phyloP scores from a whole-genome alignment of 2,329 filamentous ascomycete genomes.

The Sporothrix dimorphospora region DNA sequence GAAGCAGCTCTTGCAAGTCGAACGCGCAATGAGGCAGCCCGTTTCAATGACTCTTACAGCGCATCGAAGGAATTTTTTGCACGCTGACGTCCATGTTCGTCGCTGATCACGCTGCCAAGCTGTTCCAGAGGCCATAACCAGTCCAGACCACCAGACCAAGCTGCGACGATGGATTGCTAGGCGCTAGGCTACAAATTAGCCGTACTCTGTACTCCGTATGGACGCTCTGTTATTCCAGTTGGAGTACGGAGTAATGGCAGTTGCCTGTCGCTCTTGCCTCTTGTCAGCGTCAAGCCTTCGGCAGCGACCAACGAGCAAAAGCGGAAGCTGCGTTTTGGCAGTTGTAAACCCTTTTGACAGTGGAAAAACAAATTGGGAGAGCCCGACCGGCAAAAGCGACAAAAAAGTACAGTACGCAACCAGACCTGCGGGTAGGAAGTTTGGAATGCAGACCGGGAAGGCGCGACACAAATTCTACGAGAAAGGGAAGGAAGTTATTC shows the following conservation, averaged over 20 bases:
- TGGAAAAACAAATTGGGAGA: not conserved
- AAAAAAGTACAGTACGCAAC: not conserved
- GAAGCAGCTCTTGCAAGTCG: not conserved
- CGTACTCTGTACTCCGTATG: too few species aligned
- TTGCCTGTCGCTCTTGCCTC: not conserved
- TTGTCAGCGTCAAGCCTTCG: conserved; percentile 5
- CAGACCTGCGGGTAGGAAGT: not conserved
- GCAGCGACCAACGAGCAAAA: not conserved
- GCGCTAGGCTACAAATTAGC: not conserved
- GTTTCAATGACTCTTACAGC: conserved; percentile 10
- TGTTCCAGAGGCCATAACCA: conserved; percentile 9
- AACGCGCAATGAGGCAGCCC: conserved; percentile 16
- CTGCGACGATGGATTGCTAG: not conserved
- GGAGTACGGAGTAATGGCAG: not conserved
- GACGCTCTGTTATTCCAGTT: not conserved
- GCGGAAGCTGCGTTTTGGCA: not conserved
- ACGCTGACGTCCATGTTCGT: not conserved
- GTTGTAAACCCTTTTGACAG: not conserved
- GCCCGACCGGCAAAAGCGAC: not conserved
- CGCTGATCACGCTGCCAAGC: conserved; percentile 16
- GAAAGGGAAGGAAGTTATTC: not conserved
- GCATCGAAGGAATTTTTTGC: not conserved
- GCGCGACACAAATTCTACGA: not conserved
- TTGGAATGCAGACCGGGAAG: not conserved
- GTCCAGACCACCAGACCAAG: not conserved